These are phyloP conservation scores for Paramecium biaurelia DNA, from an alignment of 73 alveolate genomes.

Conservation along the genomic window DNA sequence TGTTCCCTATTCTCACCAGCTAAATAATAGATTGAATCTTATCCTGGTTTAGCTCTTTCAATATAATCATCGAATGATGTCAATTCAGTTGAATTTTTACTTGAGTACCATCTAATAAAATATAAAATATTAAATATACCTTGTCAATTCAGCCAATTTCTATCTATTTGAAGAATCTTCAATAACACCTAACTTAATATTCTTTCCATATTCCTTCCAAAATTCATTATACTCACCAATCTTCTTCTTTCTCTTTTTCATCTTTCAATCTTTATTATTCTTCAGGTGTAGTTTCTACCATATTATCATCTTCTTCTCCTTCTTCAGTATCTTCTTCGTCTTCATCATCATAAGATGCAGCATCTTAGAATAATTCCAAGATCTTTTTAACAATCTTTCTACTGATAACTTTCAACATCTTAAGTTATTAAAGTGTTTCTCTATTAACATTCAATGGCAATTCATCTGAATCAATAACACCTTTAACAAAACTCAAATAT, in stretches of 20 bases:
- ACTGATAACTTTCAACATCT: conserved; percentile 95
- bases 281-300: conserved; percentile 77
- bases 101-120: conserved; percentile 90
- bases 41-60: conserved; percentile 95
- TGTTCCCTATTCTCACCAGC: conserved; percentile 98
- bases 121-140: conserved; percentile 75
- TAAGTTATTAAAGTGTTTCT: conserved; percentile 96
- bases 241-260: conserved; percentile 69
- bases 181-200: conserved; percentile 97
- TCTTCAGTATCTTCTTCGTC: conserved; percentile 95
- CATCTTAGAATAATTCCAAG: conserved; percentile 83
- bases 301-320: conserved; percentile 77
- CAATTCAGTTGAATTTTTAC: conserved; percentile 89
- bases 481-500: conserved; percentile 96
- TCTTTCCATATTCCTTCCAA: conserved; percentile 96
- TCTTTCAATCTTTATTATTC: conserved; percentile 78
- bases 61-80: conserved; percentile 97
- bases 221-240: conserved; percentile 82
- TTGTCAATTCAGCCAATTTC: conserved; percentile 94
- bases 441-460: conserved; percentile 98
- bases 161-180: conserved; percentile 98
- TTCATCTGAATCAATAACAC: conserved; percentile 99
- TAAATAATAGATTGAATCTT: conserved; percentile 96
- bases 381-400: conserved; percentile 94
- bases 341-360: conserved; percentile 92